Percentiles rank a stretch among this genome's conserved stretches.
Evolutionary conservation across 2,329 filamentous ascomycete genomes (phyloP).

Genomic region (Onygenales sp.): DNA sequence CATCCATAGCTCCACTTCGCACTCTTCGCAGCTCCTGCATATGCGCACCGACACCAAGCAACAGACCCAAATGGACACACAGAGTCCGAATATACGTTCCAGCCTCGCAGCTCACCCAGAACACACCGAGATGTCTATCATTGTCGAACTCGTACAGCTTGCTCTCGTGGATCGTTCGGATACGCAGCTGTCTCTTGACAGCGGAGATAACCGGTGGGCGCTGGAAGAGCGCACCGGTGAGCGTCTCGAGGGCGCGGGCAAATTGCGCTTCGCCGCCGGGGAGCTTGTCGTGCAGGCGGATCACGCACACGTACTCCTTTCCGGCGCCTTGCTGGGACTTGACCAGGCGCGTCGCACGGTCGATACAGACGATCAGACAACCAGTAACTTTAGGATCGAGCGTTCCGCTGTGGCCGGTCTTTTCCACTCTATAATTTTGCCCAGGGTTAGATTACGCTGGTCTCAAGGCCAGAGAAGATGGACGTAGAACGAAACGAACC

Average conservation of each 20-base stretch:
- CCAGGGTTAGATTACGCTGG: background rate
- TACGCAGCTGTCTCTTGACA: constrained; percentile 96
- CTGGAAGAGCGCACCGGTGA: constrained; percentile 95
- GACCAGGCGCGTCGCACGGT: constrained; percentile 92
- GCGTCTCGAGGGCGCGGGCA: constrained; percentile 82
- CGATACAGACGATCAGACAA: constrained; percentile 89
- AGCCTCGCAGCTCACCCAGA: constrained; percentile 98
- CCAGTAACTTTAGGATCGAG: constrained; percentile 97
- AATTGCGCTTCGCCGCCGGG: constrained; percentile 90
- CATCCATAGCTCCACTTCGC: constrained; percentile 87
- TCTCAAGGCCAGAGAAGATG: background rate
- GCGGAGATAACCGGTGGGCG: constrained; percentile 94
- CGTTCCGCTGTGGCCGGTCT: constrained; percentile 96
- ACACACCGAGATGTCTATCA: constrained; percentile 90
- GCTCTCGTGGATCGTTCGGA: constrained; percentile 95
- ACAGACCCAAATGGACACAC: constrained; percentile 79
- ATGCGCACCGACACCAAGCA: constrained; percentile 78
- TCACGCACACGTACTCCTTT: constrained; percentile 97
- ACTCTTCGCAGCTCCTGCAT: constrained; percentile 98
- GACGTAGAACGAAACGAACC: constrained; percentile 42
- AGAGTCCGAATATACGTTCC: constrained; percentile 98
- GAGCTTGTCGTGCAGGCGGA: constrained; percentile 90
- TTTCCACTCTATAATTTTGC: constrained; percentile 58
- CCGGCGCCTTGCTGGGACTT: constrained; percentile 98
- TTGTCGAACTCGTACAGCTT: constrained; percentile 97